Base-by-base conservation (phyloP, 2,329 filamentous ascomycete genomes). In the Aspergillus terreus region DNA sequence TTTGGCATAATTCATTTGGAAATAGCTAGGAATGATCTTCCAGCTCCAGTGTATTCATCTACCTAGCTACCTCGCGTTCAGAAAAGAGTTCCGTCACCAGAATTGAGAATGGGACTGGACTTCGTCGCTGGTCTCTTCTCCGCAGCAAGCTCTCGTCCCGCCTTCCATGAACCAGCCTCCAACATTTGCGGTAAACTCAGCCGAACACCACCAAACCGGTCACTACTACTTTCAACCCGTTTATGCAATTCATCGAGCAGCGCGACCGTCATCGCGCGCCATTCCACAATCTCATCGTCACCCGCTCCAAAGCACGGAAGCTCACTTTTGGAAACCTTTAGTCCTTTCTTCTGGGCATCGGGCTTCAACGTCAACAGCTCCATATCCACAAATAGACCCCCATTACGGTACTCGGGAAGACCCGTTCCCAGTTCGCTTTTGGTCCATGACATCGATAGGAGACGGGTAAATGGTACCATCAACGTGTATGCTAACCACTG, bases 401-500 rank as follows among this genome's bases (percentile, higher is more conserved):
- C 86, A 52, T 89, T 89, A 47, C 86, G 80, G 58, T 89, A 89
- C 63, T 89, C 86, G 0, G 86, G 84, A 3, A 90, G 72, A 0
- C 83, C 86, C 0, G 86, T 90, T 7, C 86, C 76, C 0, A 84
- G 76, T 17, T 80, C 72, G 2, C 73, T 68, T 35, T 81, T 82
- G 7, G 69, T 72, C 69, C 82, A 82, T 11, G 76, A 69, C 12
- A 78, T 73, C 1, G 74, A 73, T 9, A 85, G 69, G 1, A 83
- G 66, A 2, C 76, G 74, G 44, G 78, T 74, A 59, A 85, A 83
- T 0, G 82, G 81, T 4, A 88, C 84, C 72, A 86, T 88, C 6
- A 90, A 73, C 0, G 85, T 88, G 67, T 90, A 90, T 1, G 81
- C 81, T 5, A 90, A 78, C 86, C 86, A 89, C 63, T 89, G 86